Percentiles rank a stretch among this genome's conserved stretches.
Evolutionary conservation across 1,139 yeast species (phyloP).

Genomic region (Taiozyma sp.): DNA sequence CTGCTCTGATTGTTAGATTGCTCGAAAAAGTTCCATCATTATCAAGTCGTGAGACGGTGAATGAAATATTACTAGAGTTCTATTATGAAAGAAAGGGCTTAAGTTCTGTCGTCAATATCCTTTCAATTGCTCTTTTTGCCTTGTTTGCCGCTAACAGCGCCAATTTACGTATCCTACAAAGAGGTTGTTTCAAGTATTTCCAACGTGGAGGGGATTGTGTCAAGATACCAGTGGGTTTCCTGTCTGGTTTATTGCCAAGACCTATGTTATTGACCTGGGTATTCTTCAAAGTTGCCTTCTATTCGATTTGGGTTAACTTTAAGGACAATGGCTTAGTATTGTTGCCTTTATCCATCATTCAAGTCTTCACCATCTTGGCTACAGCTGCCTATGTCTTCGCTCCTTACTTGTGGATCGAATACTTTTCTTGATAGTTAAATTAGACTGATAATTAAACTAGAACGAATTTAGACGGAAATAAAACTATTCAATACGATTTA

Average conservation of each 20-base stretch:
- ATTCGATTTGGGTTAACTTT: constrained; percentile 69
- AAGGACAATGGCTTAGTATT: constrained; percentile 55
- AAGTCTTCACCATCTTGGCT: constrained; percentile 60
- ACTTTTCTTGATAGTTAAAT: constrained; percentile 24
- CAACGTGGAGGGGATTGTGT: constrained; percentile 78
- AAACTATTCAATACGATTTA: not conserved
- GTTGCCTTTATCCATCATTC: constrained; percentile 69
- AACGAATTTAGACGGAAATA: not conserved
- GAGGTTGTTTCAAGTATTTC: constrained; percentile 87
- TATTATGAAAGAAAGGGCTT: constrained; percentile 72
- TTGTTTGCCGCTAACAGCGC: constrained; percentile 81
- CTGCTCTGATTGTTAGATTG: constrained; percentile 56
- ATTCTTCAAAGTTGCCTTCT: constrained; percentile 87
- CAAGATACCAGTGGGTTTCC: constrained; percentile 72
- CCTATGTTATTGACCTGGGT: constrained; percentile 75
- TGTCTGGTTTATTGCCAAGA: constrained; percentile 75
- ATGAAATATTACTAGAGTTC: constrained; percentile 54
- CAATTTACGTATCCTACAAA: constrained; percentile 64
- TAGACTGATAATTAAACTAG: not conserved
- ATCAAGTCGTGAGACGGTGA: constrained; percentile 47
- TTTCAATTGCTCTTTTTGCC: constrained; percentile 85
- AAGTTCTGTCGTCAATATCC: constrained; percentile 81
- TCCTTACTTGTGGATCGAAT: constrained; percentile 53
- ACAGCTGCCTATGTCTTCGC: constrained; percentile 78
- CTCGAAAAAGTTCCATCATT: constrained; percentile 57